Evolutionary conservation across 495 filamentous ascomycete species (phyloP), one percentile per base, ranked within the genome.

Genomic region (Penicillium robsamsonii): DNA sequence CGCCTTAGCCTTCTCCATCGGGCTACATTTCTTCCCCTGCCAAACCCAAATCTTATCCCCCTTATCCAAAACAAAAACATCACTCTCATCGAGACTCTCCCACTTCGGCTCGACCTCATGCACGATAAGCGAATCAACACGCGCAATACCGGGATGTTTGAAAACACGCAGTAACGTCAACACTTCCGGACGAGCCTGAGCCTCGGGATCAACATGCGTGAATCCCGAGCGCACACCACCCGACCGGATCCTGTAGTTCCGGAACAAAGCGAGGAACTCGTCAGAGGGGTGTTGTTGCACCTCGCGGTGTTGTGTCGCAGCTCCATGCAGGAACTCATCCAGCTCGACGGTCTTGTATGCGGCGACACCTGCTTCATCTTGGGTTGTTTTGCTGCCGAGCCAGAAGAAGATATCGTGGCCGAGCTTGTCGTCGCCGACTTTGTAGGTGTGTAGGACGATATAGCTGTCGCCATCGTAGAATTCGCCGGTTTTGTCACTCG

Each of bases 311-410:
- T 85, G 83, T 8, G 76, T 81, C 8, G 84, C 84, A 0, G 72
- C 71, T 1, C 83, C 82, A 35, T 80, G 75, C 49, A 87, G 58
- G 61, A 81, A 84, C 67, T 87, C 84, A 53, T 87, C 84, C 37
- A 87, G 67, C 63, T 87, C 84, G 22, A 85, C 84, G 2, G 84
- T 84, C 65, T 87, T 87, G 65, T 87, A 87, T 7, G 84, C 83
- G 2, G 84, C 84, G 1, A 80, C 81, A 5, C 84, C 84, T 6
- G 82, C 81, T 60, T 87, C 84, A 58, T 87, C 84, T 64, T 84
- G 82, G 9, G 79, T 75, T 0, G 82, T 85, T 58, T 83, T 78
- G 56, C 63, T 75, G 11, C 82, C 82, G 5, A 85, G 76, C 80
- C 80, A 86, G 74, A 84, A 84, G 71, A 81, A 83, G 60, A 85